Conservation (phyloP, 345 rosid species). For the Eucalyptus marginata region DNA sequence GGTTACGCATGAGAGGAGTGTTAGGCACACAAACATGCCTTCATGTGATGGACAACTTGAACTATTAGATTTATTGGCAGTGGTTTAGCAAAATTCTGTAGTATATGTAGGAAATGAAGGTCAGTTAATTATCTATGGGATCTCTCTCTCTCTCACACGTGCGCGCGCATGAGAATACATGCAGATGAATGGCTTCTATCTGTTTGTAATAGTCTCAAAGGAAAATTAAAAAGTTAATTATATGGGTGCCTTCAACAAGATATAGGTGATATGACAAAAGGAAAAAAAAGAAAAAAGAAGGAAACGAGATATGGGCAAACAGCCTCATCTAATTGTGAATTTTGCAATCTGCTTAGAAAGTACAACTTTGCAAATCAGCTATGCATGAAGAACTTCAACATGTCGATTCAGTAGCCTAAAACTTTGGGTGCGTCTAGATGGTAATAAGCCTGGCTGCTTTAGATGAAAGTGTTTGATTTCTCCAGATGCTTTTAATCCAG, state of each 20-base stretch:
- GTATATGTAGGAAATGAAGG: neutral
- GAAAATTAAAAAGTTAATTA: neutral
- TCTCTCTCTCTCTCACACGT: neutral
- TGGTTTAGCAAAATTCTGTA: neutral
- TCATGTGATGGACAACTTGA: neutral
- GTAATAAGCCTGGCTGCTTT: neutral
- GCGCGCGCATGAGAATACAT: neutral
- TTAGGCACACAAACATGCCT: neutral
- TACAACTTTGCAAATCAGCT: neutral
- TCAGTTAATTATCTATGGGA: neutral
- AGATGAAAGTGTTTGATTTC: neutral
- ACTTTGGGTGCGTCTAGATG: neutral
- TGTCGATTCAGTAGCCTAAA: neutral
- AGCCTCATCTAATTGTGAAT: neutral
- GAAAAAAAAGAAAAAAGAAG: neutral
- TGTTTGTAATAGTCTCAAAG: neutral
- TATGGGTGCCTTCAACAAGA: neutral
- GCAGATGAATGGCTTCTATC: neutral
- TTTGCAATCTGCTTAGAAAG: neutral
- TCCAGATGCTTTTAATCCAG: neutral
- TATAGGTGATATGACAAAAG: neutral
- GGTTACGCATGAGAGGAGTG: neutral
- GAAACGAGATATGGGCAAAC: neutral
- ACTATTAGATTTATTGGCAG: neutral
- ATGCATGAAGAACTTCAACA: neutral